A percentile compares a stretch with the other conserved stretches of the same genome.
Evolutionary conservation across 768 basidiomycete genomes (phyloP).

Genomic region (Gloeophyllum trabeum): DNA sequence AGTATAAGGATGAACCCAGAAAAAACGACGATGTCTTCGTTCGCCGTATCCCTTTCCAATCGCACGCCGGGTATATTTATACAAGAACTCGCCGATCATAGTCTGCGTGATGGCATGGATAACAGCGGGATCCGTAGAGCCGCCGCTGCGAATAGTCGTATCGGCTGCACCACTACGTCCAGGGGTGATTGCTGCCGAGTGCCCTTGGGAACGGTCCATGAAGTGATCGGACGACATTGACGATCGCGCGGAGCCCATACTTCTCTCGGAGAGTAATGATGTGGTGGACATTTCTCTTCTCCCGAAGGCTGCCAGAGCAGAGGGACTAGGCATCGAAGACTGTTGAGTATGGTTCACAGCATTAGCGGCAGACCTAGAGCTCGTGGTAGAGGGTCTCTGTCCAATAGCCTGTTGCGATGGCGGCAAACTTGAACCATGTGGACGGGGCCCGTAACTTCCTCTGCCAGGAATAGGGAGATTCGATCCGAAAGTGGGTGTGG

Average conservation of each 20-base stretch:
- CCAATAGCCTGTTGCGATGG: constrained; percentile 56
- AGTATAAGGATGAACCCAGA: constrained; percentile 99
- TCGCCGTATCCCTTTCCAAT: constrained; percentile 89
- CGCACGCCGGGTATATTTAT: constrained; percentile 88
- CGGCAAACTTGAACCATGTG: constrained; percentile 69
- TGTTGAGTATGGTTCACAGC: constrained; percentile 40
- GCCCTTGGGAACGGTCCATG: constrained; percentile 23
- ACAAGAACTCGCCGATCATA: constrained; percentile 98
- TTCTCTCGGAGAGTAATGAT: constrained; percentile 61
- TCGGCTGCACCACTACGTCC: constrained; percentile 19
- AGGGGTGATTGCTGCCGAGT: constrained; percentile 24
- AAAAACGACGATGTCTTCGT: constrained; percentile 87
- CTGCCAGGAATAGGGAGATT: constrained; percentile 43
- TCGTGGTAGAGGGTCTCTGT: constrained; percentile 68
- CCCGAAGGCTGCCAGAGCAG: constrained; percentile 35
- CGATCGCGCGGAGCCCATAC: constrained; percentile 60
- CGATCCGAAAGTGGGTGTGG: constrained; percentile 70
- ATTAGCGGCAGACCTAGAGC: constrained; percentile 68
- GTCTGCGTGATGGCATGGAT: constrained; percentile 99
- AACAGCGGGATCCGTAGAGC: constrained; percentile 74
- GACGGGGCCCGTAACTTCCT: constrained; percentile 39
- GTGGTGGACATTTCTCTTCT: constrained; percentile 53
- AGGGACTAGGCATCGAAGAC: constrained; percentile 23
- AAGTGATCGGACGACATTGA: constrained; percentile 76
- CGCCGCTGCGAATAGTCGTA: constrained; percentile 12